Percentiles rank a stretch among this genome's conserved stretches.
Conservation (phyloP, 305 asterid genomes). For the Fraxinus latifolia region DNA sequence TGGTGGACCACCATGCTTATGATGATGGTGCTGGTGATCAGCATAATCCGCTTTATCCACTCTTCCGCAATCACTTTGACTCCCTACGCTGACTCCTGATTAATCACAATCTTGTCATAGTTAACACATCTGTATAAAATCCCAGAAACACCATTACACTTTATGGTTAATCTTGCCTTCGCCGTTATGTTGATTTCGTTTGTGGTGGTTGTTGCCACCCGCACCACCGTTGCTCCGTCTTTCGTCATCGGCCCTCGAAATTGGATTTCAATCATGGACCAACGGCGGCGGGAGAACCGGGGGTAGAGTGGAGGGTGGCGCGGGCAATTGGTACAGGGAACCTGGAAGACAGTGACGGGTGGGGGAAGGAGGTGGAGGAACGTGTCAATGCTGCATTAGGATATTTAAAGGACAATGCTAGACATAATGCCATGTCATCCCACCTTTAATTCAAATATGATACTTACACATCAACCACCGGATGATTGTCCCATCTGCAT, state of each 20-base stretch:
- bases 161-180: neutral
- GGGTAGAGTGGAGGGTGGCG: neutral
- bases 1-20: conserved; percentile 9
- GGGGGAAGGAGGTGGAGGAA: neutral
- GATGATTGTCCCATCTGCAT: too few species aligned
- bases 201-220: neutral
- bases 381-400: neutral
- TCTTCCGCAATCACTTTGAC: conserved; percentile 14
- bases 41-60: conserved; percentile 11
- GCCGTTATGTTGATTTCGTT: neutral
- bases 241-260: neutral
- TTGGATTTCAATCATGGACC: neutral
- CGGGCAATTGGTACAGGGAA: neutral
- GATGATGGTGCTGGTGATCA: neutral
- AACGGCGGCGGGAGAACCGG: neutral
- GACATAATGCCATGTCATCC: too few species aligned
- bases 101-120: conserved; percentile 14
- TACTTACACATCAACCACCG: too few species aligned
- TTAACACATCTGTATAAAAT: neutral
- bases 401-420: too few species aligned
- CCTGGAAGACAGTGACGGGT: neutral
- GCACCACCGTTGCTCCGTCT: neutral
- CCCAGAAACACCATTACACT: neutral
- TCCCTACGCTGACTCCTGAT: conserved; percentile 9
- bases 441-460: too few species aligned